phyloP scores from a whole-genome alignment of 371 early-diverging fungal genomes.

The Rhizopus sp. region DNA sequence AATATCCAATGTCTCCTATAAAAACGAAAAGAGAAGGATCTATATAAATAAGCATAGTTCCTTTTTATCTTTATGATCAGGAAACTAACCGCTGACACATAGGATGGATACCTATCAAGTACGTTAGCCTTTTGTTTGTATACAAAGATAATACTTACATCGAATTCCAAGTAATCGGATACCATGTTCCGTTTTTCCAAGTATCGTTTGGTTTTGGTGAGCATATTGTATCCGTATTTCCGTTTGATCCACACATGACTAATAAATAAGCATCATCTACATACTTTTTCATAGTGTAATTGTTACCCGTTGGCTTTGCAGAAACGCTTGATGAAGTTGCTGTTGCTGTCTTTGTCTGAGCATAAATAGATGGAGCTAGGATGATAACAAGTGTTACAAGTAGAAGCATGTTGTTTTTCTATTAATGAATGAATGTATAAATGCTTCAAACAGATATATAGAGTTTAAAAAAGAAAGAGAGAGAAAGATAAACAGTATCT shows the following conservation, averaged over 20 bases:
- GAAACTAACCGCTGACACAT: constrained; percentile 19
- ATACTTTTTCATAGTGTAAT: no score
- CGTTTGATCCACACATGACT: constrained; percentile 18
- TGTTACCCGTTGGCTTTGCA: no score
- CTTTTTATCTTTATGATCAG: neutral
- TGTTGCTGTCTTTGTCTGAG: no score
- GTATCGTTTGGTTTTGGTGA: constrained; percentile 25
- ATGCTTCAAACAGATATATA: no score
- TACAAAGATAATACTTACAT: constrained; percentile 12
- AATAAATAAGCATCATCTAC: neutral
- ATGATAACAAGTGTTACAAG: no score
- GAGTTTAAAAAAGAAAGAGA: no score
- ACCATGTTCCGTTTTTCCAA: constrained; percentile 32
- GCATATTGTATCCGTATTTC: constrained; percentile 28
- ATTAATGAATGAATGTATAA: no score
- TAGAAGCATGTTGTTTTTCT: no score
- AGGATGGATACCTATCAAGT: constrained; percentile 16
- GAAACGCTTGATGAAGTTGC: neutral
- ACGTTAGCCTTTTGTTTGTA: neutral
- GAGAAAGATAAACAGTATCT: no score
- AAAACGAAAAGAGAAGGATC: no score
- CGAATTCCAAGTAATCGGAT: constrained; percentile 33
- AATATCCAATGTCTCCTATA: constrained; percentile 16
- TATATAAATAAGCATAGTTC: no score
- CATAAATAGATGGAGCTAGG: no score